phyloP scores from a whole-genome alignment of 2,329 filamentous ascomycete genomes.

The Penicillium sp. region DNA sequence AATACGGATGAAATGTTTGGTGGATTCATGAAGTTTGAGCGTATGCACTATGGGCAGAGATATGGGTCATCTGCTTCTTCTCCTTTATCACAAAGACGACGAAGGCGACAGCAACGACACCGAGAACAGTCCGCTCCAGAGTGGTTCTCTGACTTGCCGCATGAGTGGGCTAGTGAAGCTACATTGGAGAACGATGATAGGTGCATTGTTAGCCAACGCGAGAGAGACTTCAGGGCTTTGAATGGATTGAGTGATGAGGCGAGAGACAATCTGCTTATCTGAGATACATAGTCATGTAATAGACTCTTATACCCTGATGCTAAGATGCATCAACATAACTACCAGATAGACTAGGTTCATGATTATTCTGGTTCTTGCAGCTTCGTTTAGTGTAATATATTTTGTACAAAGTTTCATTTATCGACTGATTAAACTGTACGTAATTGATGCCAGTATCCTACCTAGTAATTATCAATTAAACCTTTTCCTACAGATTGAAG shows the following conservation, averaged over 20 bases:
- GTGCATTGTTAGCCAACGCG: constrained; percentile 30
- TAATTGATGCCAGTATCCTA: no score
- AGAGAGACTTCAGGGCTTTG: constrained; percentile 32
- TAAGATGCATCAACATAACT: no score
- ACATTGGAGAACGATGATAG: constrained; percentile 33
- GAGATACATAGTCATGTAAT: constrained; percentile 1
- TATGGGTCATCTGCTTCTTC: constrained; percentile 25
- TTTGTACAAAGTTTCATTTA: no score
- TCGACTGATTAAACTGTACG: no score
- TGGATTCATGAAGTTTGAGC: constrained; percentile 43
- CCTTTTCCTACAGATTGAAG: no score
- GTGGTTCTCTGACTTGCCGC: constrained; percentile 28
- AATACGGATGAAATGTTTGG: constrained; percentile 42
- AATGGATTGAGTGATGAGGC: constrained; percentile 31
- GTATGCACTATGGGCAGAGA: constrained; percentile 33
- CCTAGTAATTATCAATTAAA: no score
- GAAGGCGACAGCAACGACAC: not conserved
- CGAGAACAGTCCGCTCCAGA: not conserved
- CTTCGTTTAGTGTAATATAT: no score
- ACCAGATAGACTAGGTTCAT: no score
- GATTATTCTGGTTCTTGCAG: no score
- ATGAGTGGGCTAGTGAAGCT: constrained; percentile 35
- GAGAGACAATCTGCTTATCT: constrained; percentile 33
- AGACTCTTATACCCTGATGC: no score
- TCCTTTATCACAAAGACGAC: not conserved